These are phyloP conservation scores for Zalaria obscura DNA, from an alignment of 2,329 filamentous ascomycete species.

Conservation along the genomic window DNA sequence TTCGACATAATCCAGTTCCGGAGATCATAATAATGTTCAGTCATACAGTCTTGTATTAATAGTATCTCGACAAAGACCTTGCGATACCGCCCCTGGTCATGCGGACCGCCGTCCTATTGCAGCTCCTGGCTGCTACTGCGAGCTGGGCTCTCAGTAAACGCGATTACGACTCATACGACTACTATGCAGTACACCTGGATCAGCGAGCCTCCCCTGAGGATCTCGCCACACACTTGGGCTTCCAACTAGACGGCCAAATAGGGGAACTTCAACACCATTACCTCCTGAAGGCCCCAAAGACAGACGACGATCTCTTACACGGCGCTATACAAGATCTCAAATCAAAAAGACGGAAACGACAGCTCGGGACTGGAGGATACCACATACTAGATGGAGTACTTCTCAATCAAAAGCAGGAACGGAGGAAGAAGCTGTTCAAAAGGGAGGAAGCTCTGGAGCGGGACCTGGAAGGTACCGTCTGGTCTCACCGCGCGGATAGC, in stretches of 20 bases:
- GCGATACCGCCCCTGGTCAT: not conserved
- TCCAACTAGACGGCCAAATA: slow-evolving; percentile 68
- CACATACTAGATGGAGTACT: slow-evolving; percentile 59
- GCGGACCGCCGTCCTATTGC: not conserved
- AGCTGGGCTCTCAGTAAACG: slow-evolving; percentile 7
- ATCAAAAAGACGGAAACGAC: slow-evolving; percentile 48
- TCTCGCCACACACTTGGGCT: slow-evolving; percentile 58
- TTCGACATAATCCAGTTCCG: no score
- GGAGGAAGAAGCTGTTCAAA: slow-evolving; percentile 49
- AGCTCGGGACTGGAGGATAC: slow-evolving; percentile 25
- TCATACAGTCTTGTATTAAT: no score
- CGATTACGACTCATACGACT: slow-evolving; percentile 64
- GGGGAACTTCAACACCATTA: slow-evolving; percentile 70
- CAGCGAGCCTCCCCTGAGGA: slow-evolving; percentile 48
- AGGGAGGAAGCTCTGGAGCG: slow-evolving; percentile 16
- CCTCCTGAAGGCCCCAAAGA: slow-evolving; percentile 59
- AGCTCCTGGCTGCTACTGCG: slow-evolving; percentile 2
- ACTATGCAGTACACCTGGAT: slow-evolving; percentile 81
- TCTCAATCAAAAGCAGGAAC: slow-evolving; percentile 65
- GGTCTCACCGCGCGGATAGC: slow-evolving; percentile 3
- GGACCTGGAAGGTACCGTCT: not conserved
- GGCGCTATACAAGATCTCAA: slow-evolving; percentile 37
- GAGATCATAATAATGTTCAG: no score
- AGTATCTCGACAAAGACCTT: no score
- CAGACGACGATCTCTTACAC: slow-evolving; percentile 38